Evolutionary conservation across 78 protist species (phyloP).

Genomic region (Parvularia atlantis): DNA sequence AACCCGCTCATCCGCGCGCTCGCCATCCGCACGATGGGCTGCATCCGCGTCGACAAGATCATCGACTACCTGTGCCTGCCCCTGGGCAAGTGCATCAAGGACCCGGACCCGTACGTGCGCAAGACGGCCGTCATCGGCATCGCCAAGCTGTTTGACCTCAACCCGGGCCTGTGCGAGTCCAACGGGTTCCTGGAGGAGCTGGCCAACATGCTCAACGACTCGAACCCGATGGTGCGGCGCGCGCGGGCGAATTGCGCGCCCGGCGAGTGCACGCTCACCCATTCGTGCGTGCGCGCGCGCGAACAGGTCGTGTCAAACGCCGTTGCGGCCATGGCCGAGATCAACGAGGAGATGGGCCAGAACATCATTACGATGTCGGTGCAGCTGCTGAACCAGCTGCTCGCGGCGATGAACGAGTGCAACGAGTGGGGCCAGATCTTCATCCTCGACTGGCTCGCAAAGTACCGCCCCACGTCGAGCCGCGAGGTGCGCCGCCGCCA

Average conservation of each 20-base stretch:
- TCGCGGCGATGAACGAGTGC: conserved; percentile 88
- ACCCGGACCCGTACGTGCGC: conserved; percentile 94
- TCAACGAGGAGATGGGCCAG: conserved; percentile 40
- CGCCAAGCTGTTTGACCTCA: conserved; percentile 91
- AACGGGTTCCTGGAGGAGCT: conserved; percentile 89
- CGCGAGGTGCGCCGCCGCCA: no score
- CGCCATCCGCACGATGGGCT: conserved; percentile 99
- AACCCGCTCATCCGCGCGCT: conserved; percentile 96
- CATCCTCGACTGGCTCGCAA: conserved; percentile 88
- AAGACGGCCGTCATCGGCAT: conserved; percentile 97
- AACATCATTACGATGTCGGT: conserved; percentile 40
- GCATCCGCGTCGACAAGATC: conserved; percentile 90
- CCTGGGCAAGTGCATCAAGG: conserved; percentile 74
- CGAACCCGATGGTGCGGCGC: conserved; percentile 82
- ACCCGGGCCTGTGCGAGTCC: conserved; percentile 71
- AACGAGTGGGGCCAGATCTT: conserved; percentile 96
- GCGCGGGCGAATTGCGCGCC: neutral
- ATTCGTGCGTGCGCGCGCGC: no score
- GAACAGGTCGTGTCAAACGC: conserved; percentile 89
- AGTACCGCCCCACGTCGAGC: conserved; percentile 34
- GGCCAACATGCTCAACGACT: conserved; percentile 77
- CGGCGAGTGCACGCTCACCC: no score
- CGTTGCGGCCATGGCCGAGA: conserved; percentile 90
- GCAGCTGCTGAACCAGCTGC: conserved; percentile 63
- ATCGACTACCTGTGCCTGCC: conserved; percentile 87